Evolutionary conservation across 768 basidiomycete species (phyloP).

Genomic region (Tylopilus felleus): DNA sequence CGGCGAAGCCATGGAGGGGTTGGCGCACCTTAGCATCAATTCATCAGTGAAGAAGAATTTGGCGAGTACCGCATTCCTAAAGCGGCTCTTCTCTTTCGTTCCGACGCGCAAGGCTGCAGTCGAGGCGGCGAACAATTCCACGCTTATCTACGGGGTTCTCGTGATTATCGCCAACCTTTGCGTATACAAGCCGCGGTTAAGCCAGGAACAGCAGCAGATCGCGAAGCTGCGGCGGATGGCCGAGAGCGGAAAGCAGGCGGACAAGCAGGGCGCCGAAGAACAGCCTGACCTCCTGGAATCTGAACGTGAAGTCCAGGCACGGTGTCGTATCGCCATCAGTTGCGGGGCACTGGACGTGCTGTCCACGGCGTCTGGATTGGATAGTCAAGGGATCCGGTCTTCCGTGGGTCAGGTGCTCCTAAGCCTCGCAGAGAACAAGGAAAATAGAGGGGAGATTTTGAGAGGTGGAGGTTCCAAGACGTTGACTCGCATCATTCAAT

Average conservation of each 20-base stretch:
- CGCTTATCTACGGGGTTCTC: conserved; percentile 74
- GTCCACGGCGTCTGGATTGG: conserved; percentile 51
- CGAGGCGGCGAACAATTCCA: conserved; percentile 37
- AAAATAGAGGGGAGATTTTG: conserved; percentile 71
- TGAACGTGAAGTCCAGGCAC: conserved; percentile 57
- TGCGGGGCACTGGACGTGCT: conserved; percentile 67
- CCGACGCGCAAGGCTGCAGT: conserved; percentile 43
- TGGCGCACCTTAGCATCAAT: conserved; percentile 76
- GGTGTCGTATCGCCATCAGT: conserved; percentile 55
- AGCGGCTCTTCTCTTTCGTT: conserved; percentile 52
- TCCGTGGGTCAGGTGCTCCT: conserved; percentile 61
- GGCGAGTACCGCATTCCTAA: conserved; percentile 56
- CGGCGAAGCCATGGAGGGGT: conserved; percentile 73
- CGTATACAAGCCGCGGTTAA: conserved; percentile 64
- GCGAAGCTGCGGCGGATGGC: conserved; percentile 79
- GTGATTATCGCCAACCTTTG: conserved; percentile 75
- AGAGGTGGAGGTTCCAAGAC: conserved; percentile 77
- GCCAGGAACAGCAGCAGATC: conserved; percentile 80
- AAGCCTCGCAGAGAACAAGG: conserved; percentile 71
- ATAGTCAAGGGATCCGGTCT: conserved; percentile 62
- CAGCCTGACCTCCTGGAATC: conserved; percentile 49
- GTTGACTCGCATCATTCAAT: conserved; percentile 54
- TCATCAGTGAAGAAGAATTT: conserved; percentile 61
- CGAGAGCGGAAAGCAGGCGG: conserved; percentile 36
- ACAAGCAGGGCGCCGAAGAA: conserved; percentile 29